Evolutionary conservation across 768 basidiomycete species (phyloP), one percentile per base, ranked within the genome.

Genomic region (Mycena maculata): DNA sequence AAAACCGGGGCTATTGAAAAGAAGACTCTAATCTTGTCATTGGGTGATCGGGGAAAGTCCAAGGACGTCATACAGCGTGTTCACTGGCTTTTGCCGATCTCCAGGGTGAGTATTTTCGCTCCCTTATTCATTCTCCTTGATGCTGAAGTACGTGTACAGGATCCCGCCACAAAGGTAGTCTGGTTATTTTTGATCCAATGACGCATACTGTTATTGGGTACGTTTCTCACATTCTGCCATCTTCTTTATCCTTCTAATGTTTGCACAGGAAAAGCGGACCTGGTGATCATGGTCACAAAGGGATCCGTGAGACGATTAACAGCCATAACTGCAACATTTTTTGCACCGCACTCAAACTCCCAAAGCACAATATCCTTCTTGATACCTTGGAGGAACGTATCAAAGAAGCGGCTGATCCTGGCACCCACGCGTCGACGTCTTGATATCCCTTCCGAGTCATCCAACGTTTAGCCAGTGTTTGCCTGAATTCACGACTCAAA

Each of bases 31-130:
- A 61, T 61, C 12, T 13, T 61, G 12, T 61, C 60, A 13, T 5
- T 52, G 10, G 36, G 48, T 12, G 60, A 61, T 52, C 49, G 60
- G 10, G 60, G 60, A 2, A 61, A 42, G 31, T 61, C 60, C n/a
- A 61, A 61, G 23, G 60, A 61, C 27, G 60, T 61, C 16, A 60
- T 30, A 60, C 59, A 2, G 59, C 59, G 10, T 60, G 59, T 18
- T 36, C 50, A 18, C 9, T 60, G 27, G 59, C 59, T 9, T 38
- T 49, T 25, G 42, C 57, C 1, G 57, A 58, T 15, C 42, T 58
- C 18, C 57, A 58, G 22, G 57, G 57, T 58, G 33, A 20, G n/a
- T 28, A 8, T 39, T n/a, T n/a, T n/a, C n/a, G n/a, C n/a, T n/a
- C n/a, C 7, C n/a, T 38, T 25, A 2, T 50, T 39, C n/a, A 7